Evolutionary conservation across 768 basidiomycete species (phyloP), one percentile per base, ranked within the genome.

Genomic region (Hortiboletus campestris): DNA sequence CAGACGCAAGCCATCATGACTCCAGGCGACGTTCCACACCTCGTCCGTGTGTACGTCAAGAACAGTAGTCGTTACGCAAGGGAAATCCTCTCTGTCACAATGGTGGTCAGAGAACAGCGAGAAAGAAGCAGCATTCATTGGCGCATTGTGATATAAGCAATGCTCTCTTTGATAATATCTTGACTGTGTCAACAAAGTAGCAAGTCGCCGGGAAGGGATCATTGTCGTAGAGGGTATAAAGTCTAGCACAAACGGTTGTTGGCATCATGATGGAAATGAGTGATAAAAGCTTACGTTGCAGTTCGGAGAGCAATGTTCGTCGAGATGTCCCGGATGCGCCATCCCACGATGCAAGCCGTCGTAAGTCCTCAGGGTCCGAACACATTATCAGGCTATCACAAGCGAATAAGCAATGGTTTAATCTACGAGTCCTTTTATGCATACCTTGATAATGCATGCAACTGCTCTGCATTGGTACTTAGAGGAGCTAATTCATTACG

Each of bases 1-100:
- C 47, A 99, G 77, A 63, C 81, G 86, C 46, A 73, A 72, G 2
- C 97, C 97, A 67, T 88, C 86, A 63, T 91, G 91, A 72, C 94
- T 96, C 95, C 95, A 99, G 68, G 88, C 89, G 56, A 98, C 72
- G 67, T 89, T 86, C 95, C 96, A 98, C 41, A 99, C 94, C 69
- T 99, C 94, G 67, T 98, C 92, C 12, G 78, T 81, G 71, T 98
- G 96, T 31, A 87, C 91, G 43, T 86, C 82, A 56, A 98, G 75
- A 49, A 94, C 86, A 25, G 89, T 87, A 4, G 92, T 94, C 13
- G 91, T 94, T 25, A 88, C 77, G 43, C 83, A 81, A 8, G 97
- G 97, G 74, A 99, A 98, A 39, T 81, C 81, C 28, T 83, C 80
- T 65, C 86, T 81, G 58, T 85, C 82, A 74, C 95, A 97, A 49